Conservation (phyloP, 306 rosid species). For the Canavalia ensiformis region DNA sequence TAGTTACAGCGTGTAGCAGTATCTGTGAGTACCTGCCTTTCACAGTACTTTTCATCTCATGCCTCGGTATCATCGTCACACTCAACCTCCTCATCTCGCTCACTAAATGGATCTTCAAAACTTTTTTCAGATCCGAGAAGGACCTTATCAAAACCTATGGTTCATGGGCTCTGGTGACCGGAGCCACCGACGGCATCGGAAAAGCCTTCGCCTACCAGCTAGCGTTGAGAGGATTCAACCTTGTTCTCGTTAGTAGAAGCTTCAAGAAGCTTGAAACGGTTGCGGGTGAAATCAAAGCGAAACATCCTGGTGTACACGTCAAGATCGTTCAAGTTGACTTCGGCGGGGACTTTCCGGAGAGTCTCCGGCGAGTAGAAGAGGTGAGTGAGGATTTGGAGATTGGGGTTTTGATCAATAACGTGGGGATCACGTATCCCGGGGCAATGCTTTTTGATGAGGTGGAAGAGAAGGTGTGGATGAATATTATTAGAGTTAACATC, state of each 20-base stretch:
- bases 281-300: slow-evolving; percentile 50
- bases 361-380: slow-evolving; percentile 49
- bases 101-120: slow-evolving; percentile 37
- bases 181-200: slow-evolving; percentile 63
- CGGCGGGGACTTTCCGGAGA: slow-evolving; percentile 43
- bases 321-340: slow-evolving; percentile 62
- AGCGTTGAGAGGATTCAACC: slow-evolving; percentile 55
- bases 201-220: slow-evolving; percentile 52
- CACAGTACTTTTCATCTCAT: slow-evolving; percentile 9
- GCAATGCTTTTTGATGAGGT: slow-evolving; percentile 76
- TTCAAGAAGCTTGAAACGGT: slow-evolving; percentile 61
- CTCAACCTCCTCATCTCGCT: slow-evolving; percentile 13
- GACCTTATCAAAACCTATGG: slow-evolving; percentile 50
- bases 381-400: slow-evolving; percentile 52
- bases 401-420: slow-evolving; percentile 75
- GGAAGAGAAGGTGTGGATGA: slow-evolving; percentile 70
- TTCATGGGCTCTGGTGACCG: slow-evolving; percentile 60
- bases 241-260: slow-evolving; percentile 71
- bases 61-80: slow-evolving; percentile 42
- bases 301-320: slow-evolving; percentile 46
- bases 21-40: neutral
- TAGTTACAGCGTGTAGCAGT: slow-evolving; percentile 10
- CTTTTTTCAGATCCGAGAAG: slow-evolving; percentile 43
- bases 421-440: slow-evolving; percentile 69
- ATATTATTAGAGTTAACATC: slow-evolving; percentile 69